phyloP scores from a whole-genome alignment of 768 basidiomycete species.

The Tephrocybe sp. region DNA sequence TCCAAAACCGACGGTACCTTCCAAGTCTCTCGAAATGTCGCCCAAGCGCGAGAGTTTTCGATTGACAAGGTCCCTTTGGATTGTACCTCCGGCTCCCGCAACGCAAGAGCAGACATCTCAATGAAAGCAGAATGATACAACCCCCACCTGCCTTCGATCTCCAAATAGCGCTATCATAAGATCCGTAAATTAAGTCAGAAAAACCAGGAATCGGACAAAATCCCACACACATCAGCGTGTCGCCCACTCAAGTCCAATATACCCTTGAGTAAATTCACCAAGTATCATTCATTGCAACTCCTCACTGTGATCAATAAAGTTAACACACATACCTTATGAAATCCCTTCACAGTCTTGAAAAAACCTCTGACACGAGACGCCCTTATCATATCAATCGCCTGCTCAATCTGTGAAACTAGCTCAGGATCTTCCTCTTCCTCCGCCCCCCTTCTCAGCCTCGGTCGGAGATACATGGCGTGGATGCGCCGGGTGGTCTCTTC shows the following conservation, averaged over 20 bases:
- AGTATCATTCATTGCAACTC: too few relatives aligned
- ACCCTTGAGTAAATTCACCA: background rate
- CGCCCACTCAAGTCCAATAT: conserved; percentile 6
- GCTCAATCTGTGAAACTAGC: background rate
- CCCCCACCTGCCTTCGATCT: background rate
- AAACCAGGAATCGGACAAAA: background rate
- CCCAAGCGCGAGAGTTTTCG: too few relatives aligned
- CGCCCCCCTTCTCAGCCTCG: background rate
- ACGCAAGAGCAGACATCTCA: too few relatives aligned
- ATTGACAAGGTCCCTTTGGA: too few relatives aligned
- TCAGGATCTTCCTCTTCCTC: background rate
- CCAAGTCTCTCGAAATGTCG: too few relatives aligned
- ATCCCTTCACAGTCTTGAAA: background rate
- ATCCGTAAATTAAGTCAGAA: background rate
- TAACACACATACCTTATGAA: background rate
- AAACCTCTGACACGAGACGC: background rate
- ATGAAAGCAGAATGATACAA: too few relatives aligned
- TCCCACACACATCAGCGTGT: background rate
- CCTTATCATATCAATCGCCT: background rate
- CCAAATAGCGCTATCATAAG: background rate
- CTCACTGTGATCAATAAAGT: background rate
- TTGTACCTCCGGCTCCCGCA: too few relatives aligned
- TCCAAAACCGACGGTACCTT: too few relatives aligned
- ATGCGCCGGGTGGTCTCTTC: too few relatives aligned
- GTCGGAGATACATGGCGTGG: too few relatives aligned